A percentile compares a stretch with the other conserved stretches of the same genome.
These are phyloP conservation scores for Monosporozyma siamensis DNA, from an alignment of 805 yeast species.

Conservation along the genomic window DNA sequence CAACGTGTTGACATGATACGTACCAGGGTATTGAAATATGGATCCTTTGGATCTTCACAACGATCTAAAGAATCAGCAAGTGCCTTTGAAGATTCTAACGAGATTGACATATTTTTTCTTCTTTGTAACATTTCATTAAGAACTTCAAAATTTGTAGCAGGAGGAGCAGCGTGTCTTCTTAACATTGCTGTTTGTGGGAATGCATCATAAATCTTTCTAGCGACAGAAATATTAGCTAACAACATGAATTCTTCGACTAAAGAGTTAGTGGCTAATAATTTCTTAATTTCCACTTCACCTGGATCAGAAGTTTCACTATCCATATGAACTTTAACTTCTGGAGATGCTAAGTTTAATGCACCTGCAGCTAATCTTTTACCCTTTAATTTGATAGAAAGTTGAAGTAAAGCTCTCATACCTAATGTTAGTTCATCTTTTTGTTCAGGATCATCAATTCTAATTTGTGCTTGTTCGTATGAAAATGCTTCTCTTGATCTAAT, in stretches of 20 bases:
- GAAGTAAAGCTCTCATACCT: constrained; percentile 76
- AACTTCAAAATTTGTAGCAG: constrained; percentile 82
- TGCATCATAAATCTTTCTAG: constrained; percentile 81
- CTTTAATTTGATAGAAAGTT: constrained; percentile 74
- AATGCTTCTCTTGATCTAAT: constrained; percentile 90
- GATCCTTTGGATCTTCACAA: constrained; percentile 73
- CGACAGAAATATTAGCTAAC: constrained; percentile 93
- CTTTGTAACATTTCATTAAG: constrained; percentile 82
- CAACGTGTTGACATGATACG: constrained; percentile 97
- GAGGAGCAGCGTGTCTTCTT: constrained; percentile 97
- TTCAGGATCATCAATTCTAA: constrained; percentile 70
- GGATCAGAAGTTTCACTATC: constrained; percentile 98
- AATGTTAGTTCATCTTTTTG: constrained; percentile 77
- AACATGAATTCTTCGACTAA: constrained; percentile 97
- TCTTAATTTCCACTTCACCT: constrained; percentile 85
- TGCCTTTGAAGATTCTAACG: constrained; percentile 79
- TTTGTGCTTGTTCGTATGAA: constrained; percentile 87
- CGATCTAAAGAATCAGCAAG: constrained; percentile 89
- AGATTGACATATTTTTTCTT: constrained; percentile 64
- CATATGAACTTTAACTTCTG: constrained; percentile 95
- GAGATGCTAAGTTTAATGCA: constrained; percentile 92
- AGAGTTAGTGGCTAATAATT: constrained; percentile 83
- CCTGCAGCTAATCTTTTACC: constrained; percentile 87
- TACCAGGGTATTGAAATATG: constrained; percentile 84
- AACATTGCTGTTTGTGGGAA: constrained; percentile 98